Base-by-base conservation (phyloP, 129 eudicot genomes). In the Scalesia atractyloides region DNA sequence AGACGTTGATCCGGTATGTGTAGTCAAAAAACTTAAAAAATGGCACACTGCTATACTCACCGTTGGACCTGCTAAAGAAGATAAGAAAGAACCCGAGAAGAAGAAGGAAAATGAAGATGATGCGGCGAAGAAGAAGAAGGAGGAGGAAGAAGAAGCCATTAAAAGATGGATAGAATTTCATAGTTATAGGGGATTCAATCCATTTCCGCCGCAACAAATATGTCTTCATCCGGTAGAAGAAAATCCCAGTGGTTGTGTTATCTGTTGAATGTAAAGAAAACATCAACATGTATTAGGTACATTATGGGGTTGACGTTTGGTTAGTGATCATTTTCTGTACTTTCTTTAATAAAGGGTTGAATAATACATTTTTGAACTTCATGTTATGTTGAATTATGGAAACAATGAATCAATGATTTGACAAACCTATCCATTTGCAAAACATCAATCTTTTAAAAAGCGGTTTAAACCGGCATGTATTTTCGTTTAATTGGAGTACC, bases 61-160 rank as follows among this genome's bases (percentile, higher is more conserved):
- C 0, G 80, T 80, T 14, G 84, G 84, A 15, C 84, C 84, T 3
- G 80, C 84, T 1, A 74, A 74, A 50, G 84, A 80, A 15, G 65
- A 72, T 8, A 74, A 63, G 51, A 6, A 15, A 3, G 46, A 41
- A 41, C 10, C 46, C 1, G 74, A 10, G 0, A 66, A 66, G 18
- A 76, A 63, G 30, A 41, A 41, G 10, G 10, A 41, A 41, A 41
- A 41, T 8, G 68, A 68, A 2, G 68, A 60, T 0, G 54, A 36
- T 11, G 44, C 7, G 44, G 9, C 7, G 44, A 67, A 66, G 50
- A 66, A 17, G 0, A 63, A 74, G 18, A 48, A 77, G 6, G 64
- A 65, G 37, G 56, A 75, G 54, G 57, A 65, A 66, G 72, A 22
- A 19, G 46, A 8, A 7, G 12, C 54, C 24, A 7, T 50, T 46